A percentile compares a stretch with the other conserved stretches of the same genome.
Conservation (phyloP, 345 rosid species). For the Syzygium jambos region DNA sequence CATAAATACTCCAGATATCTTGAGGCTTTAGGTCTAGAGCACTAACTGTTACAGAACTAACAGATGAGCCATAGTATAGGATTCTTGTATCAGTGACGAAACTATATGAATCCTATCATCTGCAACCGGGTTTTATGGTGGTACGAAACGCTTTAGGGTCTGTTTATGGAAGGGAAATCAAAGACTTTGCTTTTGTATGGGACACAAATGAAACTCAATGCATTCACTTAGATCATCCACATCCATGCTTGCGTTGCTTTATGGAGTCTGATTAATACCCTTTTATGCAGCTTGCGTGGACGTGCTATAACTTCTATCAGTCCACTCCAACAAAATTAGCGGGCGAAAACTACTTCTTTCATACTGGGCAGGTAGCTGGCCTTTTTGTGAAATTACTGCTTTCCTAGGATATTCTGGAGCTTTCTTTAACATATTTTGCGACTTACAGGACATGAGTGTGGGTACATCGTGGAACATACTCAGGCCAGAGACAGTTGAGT, state of each 20-base stretch:
- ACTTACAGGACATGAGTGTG: slow-evolving; percentile 83
- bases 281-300: slow-evolving; percentile 83
- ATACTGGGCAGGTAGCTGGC: slow-evolving; percentile 45
- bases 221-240: not conserved
- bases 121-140: not conserved
- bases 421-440: not conserved
- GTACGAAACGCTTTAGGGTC: not conserved
- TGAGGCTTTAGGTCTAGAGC: not conserved
- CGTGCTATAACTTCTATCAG: slow-evolving; percentile 95
- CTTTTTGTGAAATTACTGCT: not conserved
- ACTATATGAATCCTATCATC: not conserved
- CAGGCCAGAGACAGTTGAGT: slow-evolving; percentile 96
- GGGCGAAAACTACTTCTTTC: slow-evolving; percentile 93
- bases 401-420: not conserved
- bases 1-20: not conserved
- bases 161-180: not conserved
- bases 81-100: not conserved
- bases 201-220: not conserved
- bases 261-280: not conserved
- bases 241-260: not conserved
- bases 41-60: not conserved
- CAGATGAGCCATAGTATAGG: not conserved
- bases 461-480: slow-evolving; percentile 97
- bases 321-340: slow-evolving; percentile 90
- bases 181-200: not conserved